Evolutionary conservation across 1,284 basidiomycete species (phyloP).

Genomic region (Melampsora larici-populina): DNA sequence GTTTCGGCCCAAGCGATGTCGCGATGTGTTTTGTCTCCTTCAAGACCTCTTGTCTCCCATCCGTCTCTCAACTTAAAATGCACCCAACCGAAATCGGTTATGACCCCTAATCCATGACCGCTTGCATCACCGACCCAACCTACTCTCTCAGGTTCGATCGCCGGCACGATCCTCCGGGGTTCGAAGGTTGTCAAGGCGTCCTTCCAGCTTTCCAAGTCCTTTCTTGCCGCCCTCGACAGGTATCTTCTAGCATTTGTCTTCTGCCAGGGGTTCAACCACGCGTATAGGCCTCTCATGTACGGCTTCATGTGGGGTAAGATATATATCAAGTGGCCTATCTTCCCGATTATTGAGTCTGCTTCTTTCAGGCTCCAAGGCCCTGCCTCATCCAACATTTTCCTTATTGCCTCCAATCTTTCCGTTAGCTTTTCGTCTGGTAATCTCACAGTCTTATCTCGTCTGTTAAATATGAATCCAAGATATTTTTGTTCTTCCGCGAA

Average conservation of each 20-base stretch:
- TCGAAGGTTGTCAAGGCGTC: background rate
- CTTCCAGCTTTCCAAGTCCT: background rate
- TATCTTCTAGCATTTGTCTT: background rate
- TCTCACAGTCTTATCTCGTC: no score
- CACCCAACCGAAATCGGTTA: background rate
- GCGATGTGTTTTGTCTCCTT: background rate
- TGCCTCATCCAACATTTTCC: background rate
- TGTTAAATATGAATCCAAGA: background rate
- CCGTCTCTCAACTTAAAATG: background rate
- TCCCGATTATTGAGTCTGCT: background rate
- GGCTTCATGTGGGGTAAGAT: no score
- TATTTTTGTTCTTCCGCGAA: background rate
- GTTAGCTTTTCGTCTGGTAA: no score
- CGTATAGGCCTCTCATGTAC: no score
- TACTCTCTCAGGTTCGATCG: background rate
- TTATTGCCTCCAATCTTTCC: no score
- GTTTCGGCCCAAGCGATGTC: conserved; percentile 8
- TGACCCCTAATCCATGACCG: background rate
- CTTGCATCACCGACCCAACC: conserved; percentile 11
- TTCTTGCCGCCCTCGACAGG: background rate
- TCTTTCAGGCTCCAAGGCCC: background rate
- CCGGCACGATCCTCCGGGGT: background rate
- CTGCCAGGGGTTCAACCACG: background rate
- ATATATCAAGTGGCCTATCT: background rate
- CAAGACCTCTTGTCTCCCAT: background rate